phyloP scores from a whole-genome alignment of 345 rosid genomes.

The Nasturtium officinale region DNA sequence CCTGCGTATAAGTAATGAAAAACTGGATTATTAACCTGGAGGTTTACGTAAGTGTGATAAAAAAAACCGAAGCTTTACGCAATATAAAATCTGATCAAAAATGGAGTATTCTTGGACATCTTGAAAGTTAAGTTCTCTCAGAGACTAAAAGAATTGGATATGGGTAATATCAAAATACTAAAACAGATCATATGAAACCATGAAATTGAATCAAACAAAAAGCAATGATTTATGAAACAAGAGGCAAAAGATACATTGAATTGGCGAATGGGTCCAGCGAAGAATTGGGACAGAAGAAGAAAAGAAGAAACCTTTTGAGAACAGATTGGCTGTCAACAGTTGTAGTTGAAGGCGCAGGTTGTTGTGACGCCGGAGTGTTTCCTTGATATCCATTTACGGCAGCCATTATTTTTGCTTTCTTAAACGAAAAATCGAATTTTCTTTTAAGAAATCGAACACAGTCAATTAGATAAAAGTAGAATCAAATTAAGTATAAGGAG shows the following conservation, averaged over 20 bases:
- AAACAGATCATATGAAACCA: background rate
- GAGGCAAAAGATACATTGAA: background rate
- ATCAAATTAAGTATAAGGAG: slow-evolving; percentile 8
- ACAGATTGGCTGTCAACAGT: slow-evolving; percentile 80
- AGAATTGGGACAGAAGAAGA: background rate
- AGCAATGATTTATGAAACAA: background rate
- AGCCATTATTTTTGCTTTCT: slow-evolving; percentile 51
- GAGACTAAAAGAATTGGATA: background rate
- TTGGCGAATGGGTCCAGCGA: background rate
- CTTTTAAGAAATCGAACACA: background rate
- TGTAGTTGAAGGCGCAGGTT: slow-evolving; percentile 58
- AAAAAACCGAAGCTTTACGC: slow-evolving; percentile 13
- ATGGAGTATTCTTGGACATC: background rate
- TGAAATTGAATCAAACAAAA: background rate
- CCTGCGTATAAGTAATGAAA: slow-evolving; percentile 49
- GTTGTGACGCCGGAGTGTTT: slow-evolving; percentile 70
- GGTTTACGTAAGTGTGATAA: background rate
- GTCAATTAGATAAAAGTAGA: background rate
- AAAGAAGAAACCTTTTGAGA: slow-evolving; percentile 49
- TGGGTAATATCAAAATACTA: background rate
- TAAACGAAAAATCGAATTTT: background rate
- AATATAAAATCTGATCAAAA: background rate
- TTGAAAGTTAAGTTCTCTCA: background rate
- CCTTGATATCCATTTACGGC: slow-evolving; percentile 70
- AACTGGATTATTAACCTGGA: slow-evolving; percentile 9